phyloP scores from a whole-genome alignment of 1,284 basidiomycete genomes.

The Moesziomyces parantarcticus region DNA sequence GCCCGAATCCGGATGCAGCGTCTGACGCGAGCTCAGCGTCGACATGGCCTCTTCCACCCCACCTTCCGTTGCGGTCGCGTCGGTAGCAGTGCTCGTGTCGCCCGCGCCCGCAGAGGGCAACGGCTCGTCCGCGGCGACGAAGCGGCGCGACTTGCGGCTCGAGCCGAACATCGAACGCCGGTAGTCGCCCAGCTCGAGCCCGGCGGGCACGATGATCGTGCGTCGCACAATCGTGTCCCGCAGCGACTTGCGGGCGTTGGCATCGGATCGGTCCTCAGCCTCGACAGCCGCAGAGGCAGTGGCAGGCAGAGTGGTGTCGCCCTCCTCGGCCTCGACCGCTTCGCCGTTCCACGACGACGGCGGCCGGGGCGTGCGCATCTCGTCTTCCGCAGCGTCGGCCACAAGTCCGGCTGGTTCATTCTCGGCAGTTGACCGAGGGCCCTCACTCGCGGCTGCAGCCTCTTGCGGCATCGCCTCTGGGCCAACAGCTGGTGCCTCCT shows the following conservation, averaged over 20 bases:
- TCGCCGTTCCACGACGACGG: neutral
- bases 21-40: conserved; percentile 16
- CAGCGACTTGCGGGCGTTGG: conserved; percentile 40
- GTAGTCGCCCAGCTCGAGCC: conserved; percentile 27
- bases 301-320: conserved; percentile 1
- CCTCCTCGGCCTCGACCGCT: conserved; percentile 1
- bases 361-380: neutral
- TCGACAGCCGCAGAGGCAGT: conserved; percentile 1
- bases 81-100: neutral
- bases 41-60: conserved; percentile 9
- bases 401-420: neutral
- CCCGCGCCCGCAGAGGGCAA: conserved; percentile 12
- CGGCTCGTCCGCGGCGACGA: conserved; percentile 30
- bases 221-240: conserved; percentile 59
- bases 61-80: neutral
- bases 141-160: conserved; percentile 45
- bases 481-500: no score
- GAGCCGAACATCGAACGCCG: conserved; percentile 40
- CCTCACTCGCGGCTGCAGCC: neutral
- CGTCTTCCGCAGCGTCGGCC: neutral
- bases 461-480: neutral
- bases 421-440: neutral
- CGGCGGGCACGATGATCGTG: conserved; percentile 60
- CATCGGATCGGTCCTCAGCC: neutral
- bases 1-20: conserved; percentile 17